A percentile compares a stretch with the other conserved stretches of the same genome.
These are phyloP conservation scores for Termitomyces titanicus DNA, from an alignment of 768 basidiomycete species.

Conservation along the genomic window DNA sequence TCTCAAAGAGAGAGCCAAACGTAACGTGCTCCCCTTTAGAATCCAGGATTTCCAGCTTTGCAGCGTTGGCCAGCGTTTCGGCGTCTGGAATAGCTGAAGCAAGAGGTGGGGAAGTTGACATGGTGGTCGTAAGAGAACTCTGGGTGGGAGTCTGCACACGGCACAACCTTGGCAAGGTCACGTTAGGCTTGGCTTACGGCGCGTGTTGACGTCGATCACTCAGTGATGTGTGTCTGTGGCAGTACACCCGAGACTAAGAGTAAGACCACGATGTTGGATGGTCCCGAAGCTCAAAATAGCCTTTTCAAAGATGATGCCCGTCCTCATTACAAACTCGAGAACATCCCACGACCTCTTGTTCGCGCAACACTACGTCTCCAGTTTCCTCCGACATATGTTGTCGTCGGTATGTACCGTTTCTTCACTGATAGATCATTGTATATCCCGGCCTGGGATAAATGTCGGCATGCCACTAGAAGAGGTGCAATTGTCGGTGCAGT, in stretches of 20 bases:
- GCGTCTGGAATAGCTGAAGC: conserved; percentile 28
- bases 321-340: conserved; percentile 6
- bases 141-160: no score
- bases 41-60: conserved; percentile 40
- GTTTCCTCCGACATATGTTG: conserved; percentile 79
- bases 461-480: conserved; percentile 69
- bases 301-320: conserved; percentile 21
- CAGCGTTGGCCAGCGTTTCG: conserved; percentile 31
- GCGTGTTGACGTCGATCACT: not conserved
- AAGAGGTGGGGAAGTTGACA: not conserved
- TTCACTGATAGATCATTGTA: conserved; percentile 69
- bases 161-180: no score
- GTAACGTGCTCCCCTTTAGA: conserved; percentile 38
- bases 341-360: conserved; percentile 44
- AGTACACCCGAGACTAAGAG: not conserved
- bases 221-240: not conserved
- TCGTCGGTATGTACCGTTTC: conserved; percentile 83
- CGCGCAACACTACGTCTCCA: conserved; percentile 60
- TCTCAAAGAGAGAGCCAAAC: conserved; percentile 50
- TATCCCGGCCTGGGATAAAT: conserved; percentile 81
- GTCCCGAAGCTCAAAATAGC: conserved; percentile 29
- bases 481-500: conserved; percentile 64
- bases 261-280: conserved; percentile 11
- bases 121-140: not conserved
- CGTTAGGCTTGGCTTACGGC: not conserved